Conservation (phyloP, 108 stramenopile species). For the Cylindrotheca closterium region DNA sequence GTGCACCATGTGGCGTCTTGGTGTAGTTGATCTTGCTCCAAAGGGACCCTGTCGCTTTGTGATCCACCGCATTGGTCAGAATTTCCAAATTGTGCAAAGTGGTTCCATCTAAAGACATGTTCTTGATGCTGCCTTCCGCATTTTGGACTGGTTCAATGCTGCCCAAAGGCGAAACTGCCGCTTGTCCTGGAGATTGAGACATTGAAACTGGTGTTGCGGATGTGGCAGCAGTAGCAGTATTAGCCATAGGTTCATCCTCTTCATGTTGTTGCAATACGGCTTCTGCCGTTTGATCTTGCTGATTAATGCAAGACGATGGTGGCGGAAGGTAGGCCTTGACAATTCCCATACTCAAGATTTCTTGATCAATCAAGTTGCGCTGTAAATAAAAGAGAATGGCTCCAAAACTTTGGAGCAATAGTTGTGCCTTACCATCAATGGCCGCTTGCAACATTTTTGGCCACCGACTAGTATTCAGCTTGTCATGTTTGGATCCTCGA, state of each 20-base stretch:
- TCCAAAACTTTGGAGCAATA: conserved; percentile 86
- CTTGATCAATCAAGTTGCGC: conserved; percentile 88
- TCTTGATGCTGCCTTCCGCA: conserved; percentile 46
- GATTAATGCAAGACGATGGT: conserved; percentile 15
- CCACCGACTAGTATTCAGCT: conserved; percentile 57
- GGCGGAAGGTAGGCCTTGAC: conserved; percentile 87
- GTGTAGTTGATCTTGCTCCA: conserved; percentile 91
- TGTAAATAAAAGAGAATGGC: conserved; percentile 90
- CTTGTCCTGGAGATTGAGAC: no score
- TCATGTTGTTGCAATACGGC: background rate
- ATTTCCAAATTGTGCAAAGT: conserved; percentile 97
- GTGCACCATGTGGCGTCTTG: conserved; percentile 90
- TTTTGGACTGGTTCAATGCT: background rate
- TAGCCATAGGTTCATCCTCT: conserved; percentile 11
- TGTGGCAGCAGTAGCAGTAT: conserved; percentile 6
- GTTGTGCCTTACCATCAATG: conserved; percentile 72
- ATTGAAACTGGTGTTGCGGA: background rate
- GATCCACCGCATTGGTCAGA: conserved; percentile 67
- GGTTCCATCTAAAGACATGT: conserved; percentile 95
- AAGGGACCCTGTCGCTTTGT: conserved; percentile 79
- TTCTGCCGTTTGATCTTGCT: background rate
- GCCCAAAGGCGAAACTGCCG: background rate
- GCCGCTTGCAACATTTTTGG: conserved; percentile 80
- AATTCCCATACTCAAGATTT: conserved; percentile 89
- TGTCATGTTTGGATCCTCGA: conserved; percentile 40